Evolutionary conservation across 768 basidiomycete genomes (phyloP), one percentile per base, ranked within the genome.

Genomic region (Sistotremastrum suecicum): DNA sequence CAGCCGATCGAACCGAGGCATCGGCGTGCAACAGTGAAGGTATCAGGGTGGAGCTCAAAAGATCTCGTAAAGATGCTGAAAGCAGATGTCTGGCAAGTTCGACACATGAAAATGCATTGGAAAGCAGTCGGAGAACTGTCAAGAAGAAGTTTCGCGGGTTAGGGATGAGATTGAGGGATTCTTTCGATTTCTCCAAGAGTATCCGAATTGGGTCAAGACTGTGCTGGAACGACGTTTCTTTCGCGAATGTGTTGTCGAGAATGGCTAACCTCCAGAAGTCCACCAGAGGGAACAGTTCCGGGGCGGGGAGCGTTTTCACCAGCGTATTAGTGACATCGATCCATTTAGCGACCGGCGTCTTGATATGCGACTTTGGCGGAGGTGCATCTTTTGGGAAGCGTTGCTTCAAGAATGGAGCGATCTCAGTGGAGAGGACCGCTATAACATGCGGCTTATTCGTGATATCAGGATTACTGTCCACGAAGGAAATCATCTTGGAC

Each of bases 211-310:
- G 71, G 37, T 74, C 67, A 4, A 60, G 56, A 5, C 62, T 46
- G 4, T 54, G 55, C 3, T 47, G 48, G 7, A 54, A 51, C 10
- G 58, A 56, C 3, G 66, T 50, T 78, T 75, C 83, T 0, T 60
- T 57, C 0, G 72, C 69, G 11, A 78, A 72, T 1, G 68, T 56
- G 0, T 71, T 65, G 58, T 87, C 80, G 20, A 91, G 71, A 11
- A 86, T 58, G 0, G 80, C 81, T 7, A 91, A 68, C 1, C 88
- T 70, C 81, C 87, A 85, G 51, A 91, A 67, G 56, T 94, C 90
- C 7, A 79, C 71, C 4, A 91, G 57, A 0, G 90, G 89, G 65
- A 92, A 94, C 32, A 88, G 66, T 36, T 74, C 65, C 6, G 69
- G 66, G 0, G 67, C 45, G 0, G 74, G 68, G 1, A 91, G 71